Evolutionary conservation across 2,329 filamentous ascomycete genomes (phyloP).

Genomic region (Tricladium varicosporioides): DNA sequence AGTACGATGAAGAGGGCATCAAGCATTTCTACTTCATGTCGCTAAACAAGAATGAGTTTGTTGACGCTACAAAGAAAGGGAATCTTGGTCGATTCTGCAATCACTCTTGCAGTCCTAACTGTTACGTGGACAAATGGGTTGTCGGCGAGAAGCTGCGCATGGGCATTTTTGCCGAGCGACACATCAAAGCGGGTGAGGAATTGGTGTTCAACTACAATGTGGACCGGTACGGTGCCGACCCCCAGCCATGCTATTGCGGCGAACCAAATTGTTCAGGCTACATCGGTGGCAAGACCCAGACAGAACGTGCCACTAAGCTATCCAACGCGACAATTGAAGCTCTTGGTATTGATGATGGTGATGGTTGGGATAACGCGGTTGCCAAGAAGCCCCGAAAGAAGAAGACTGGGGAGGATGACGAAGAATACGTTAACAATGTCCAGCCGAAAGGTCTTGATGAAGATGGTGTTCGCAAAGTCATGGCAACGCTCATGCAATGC

Average conservation of each 20-base stretch:
- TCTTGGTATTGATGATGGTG: slow-evolving; percentile 88
- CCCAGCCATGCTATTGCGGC: slow-evolving; percentile 94
- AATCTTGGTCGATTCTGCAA: slow-evolving; percentile 98
- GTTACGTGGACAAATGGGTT: slow-evolving; percentile 99
- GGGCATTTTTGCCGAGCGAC: slow-evolving; percentile 92
- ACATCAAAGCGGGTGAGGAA: slow-evolving; percentile 85
- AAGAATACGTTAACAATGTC: slow-evolving; percentile 91
- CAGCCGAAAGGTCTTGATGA: slow-evolving; percentile 77
- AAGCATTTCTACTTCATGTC: slow-evolving; percentile 99
- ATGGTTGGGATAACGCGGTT: slow-evolving; percentile 88
- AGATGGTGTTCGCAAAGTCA: slow-evolving; percentile 85
- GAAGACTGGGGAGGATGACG: slow-evolving; percentile 86
- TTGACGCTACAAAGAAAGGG: slow-evolving; percentile 95
- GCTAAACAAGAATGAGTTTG: slow-evolving; percentile 91
- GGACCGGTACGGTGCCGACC: slow-evolving; percentile 93
- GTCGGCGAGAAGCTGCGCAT: slow-evolving; percentile 96
- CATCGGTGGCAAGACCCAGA: slow-evolving; percentile 97
- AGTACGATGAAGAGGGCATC: slow-evolving; percentile 95
- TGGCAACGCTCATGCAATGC: slow-evolving; percentile 95
- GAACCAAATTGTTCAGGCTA: slow-evolving; percentile 94
- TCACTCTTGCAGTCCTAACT: slow-evolving; percentile 98
- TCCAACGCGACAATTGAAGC: slow-evolving; percentile 89
- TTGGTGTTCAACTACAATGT: slow-evolving; percentile 99
- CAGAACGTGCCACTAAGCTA: slow-evolving; percentile 89
- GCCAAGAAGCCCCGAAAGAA: slow-evolving; percentile 91